Conservation (phyloP, 495 filamentous ascomycete species). For the Monascus purpureus region DNA sequence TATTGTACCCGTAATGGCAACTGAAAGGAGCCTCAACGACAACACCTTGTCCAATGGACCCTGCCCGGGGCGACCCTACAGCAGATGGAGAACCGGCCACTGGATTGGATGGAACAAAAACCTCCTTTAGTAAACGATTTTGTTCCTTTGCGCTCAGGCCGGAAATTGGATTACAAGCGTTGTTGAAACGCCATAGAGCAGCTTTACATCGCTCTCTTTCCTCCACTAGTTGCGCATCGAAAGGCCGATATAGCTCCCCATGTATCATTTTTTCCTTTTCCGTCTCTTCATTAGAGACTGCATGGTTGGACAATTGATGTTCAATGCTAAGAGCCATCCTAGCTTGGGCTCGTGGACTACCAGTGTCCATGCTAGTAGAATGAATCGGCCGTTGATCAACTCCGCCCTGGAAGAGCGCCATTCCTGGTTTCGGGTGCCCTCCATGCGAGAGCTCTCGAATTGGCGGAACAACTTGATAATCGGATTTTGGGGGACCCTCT, state of each 20-base stretch:
- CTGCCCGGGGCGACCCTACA: slow-evolving; percentile 22
- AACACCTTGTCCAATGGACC: slow-evolving; percentile 62
- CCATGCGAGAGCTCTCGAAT: slow-evolving; percentile 29
- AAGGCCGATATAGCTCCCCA: slow-evolving; percentile 68
- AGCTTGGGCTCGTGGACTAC: slow-evolving; percentile 30
- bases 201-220: slow-evolving; percentile 79
- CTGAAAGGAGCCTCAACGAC: slow-evolving; percentile 80
- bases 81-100: slow-evolving; percentile 30
- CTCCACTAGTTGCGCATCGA: slow-evolving; percentile 61
- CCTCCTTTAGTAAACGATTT: slow-evolving; percentile 62
- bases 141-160: slow-evolving; percentile 69
- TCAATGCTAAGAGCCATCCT: slow-evolving; percentile 34
- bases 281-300: slow-evolving; percentile 31
- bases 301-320: slow-evolving; percentile 24
- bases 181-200: slow-evolving; percentile 82
- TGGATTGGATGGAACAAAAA: slow-evolving; percentile 39
- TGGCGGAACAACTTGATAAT: slow-evolving; percentile 29
- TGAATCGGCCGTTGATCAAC: slow-evolving; percentile 24
- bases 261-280: slow-evolving; percentile 93
- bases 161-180: slow-evolving; percentile 63
- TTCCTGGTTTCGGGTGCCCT: slow-evolving; percentile 19
- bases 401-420: slow-evolving; percentile 22
- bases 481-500: slow-evolving; percentile 25
- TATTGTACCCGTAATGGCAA: slow-evolving; percentile 95
- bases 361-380: slow-evolving; percentile 20